These are phyloP conservation scores for Trichophyton benhamiae DNA, from an alignment of 2,329 filamentous ascomycete genomes.

Conservation along the genomic window DNA sequence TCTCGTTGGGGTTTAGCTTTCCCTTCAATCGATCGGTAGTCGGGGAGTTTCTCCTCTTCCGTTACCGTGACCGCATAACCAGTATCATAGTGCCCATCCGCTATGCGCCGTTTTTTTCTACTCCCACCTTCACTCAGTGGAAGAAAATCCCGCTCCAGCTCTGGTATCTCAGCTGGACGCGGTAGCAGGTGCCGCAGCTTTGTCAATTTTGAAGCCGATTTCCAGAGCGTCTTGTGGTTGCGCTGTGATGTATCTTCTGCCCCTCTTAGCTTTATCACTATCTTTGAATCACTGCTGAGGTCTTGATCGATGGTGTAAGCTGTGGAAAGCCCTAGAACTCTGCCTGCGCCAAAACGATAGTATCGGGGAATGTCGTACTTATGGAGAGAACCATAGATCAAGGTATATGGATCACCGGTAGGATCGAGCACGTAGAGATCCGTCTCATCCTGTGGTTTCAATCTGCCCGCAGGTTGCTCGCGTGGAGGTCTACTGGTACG, in stretches of 20 bases:
- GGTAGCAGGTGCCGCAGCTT: slow-evolving; percentile 19
- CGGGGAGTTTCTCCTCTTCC: slow-evolving; percentile 39
- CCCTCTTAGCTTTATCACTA: slow-evolving; percentile 25
- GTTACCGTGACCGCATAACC: slow-evolving; percentile 28
- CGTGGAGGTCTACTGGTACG: background rate
- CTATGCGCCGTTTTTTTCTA: slow-evolving; percentile 32
- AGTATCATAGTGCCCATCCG: slow-evolving; percentile 14
- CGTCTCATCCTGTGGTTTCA: background rate
- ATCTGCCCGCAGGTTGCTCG: background rate
- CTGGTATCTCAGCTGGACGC: slow-evolving; percentile 10
- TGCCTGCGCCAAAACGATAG: slow-evolving; percentile 54
- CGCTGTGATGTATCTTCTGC: slow-evolving; percentile 35
- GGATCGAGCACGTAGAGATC: slow-evolving; percentile 52
- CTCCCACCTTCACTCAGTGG: slow-evolving; percentile 17
- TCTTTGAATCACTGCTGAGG: slow-evolving; percentile 31
- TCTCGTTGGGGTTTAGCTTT: slow-evolving; percentile 43
- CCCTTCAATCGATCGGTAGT: slow-evolving; percentile 54
- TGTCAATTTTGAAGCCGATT: slow-evolving; percentile 12
- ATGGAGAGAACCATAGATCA: slow-evolving; percentile 62
- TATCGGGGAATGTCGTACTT: slow-evolving; percentile 61
- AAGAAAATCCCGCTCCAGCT: slow-evolving; percentile 24
- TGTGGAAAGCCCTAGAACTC: slow-evolving; percentile 53
- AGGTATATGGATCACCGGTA: slow-evolving; percentile 63
- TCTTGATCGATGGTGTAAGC: slow-evolving; percentile 56
- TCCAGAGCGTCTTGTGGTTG: slow-evolving; percentile 34